Evolutionary conservation across 768 basidiomycete genomes (phyloP).

Genomic region (Trametopsis cervina): DNA sequence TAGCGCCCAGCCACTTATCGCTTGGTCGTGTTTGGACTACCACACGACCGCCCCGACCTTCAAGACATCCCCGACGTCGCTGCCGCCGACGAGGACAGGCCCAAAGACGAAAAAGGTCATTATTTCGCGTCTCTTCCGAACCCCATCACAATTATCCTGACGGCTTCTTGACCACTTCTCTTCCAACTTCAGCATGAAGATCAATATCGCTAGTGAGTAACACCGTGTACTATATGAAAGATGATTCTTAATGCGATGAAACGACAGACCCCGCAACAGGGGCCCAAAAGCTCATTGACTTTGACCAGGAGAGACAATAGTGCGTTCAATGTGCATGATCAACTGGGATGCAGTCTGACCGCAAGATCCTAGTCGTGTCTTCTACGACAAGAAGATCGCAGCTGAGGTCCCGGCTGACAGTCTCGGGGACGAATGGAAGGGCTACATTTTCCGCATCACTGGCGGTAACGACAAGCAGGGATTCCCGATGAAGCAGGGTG

Average conservation of each 20-base stretch:
- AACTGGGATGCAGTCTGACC: constrained; percentile 2
- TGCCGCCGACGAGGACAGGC: constrained; percentile 28
- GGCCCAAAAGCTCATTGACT: constrained; percentile 91
- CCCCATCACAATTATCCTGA: too few species aligned
- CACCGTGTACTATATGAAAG: constrained; percentile 10
- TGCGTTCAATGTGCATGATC: constrained; percentile 24
- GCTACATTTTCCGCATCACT: constrained; percentile 94
- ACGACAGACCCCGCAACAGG: constrained; percentile 87
- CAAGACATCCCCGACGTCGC: constrained; percentile 32
- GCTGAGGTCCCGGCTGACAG: constrained; percentile 91
- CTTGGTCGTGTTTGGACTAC: constrained; percentile 22
- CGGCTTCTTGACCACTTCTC: not conserved
- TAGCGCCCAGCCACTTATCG: constrained; percentile 32
- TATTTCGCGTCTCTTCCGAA: not conserved
- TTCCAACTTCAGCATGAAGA: constrained; percentile 66
- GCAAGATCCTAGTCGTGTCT: constrained; percentile 63
- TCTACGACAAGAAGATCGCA: constrained; percentile 95
- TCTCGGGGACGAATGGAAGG: constrained; percentile 94
- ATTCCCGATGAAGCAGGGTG: constrained; percentile 99
- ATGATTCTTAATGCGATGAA: constrained; percentile 14
- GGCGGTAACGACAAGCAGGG: constrained; percentile 99
- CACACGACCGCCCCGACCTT: constrained; percentile 23
- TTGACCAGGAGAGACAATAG: constrained; percentile 89
- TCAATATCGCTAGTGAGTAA: constrained; percentile 91
- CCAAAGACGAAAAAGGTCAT: constrained; percentile 33